Percentiles rank a stretch among this genome's conserved stretches.
Evolutionary conservation across 345 rosid species (phyloP).

Genomic region (Bretschneidera sinensis): DNA sequence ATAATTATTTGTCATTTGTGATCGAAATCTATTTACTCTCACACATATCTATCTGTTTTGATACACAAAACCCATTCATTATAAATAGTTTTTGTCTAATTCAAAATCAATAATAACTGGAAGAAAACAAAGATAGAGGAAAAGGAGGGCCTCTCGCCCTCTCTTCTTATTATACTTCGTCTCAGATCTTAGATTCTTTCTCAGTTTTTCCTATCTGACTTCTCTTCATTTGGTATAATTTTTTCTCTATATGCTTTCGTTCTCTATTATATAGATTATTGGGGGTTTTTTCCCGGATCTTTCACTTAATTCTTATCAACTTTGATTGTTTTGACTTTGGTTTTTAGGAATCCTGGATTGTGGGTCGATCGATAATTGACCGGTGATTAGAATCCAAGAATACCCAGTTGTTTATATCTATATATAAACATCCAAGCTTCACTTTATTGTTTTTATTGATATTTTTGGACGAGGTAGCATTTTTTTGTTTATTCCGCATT

Average conservation of each 20-base stretch:
- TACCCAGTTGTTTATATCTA: constrained; percentile 28
- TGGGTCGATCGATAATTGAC: constrained; percentile 39
- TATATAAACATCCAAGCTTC: constrained; percentile 28
- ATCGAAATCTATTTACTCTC: constrained; percentile 17
- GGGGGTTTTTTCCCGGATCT: constrained; percentile 20
- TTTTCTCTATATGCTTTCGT: constrained; percentile 5
- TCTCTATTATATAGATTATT: constrained; percentile 10
- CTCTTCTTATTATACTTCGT: constrained; percentile 42
- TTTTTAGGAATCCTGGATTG: constrained; percentile 43
- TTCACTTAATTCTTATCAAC: constrained; percentile 13
- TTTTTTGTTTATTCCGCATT: constrained; percentile 41
- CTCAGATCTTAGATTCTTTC: constrained; percentile 34
- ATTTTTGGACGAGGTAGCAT: constrained; percentile 30
- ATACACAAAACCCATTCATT: constrained; percentile 32
- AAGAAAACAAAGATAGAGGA: constrained; percentile 23
- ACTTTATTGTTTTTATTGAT: constrained; percentile 12
- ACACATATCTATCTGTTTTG: constrained; percentile 16
- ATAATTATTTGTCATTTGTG: constrained; percentile 6
- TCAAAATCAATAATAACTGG: constrained; percentile 17
- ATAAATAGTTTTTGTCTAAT: constrained; percentile 3
- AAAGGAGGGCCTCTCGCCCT: constrained; percentile 57
- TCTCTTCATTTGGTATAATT: constrained; percentile 19
- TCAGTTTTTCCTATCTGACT: constrained; percentile 32
- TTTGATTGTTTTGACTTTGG: constrained; percentile 13
- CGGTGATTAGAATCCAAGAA: constrained; percentile 45